These are phyloP conservation scores for Chenopodium quinoa DNA, from an alignment of 148 eudicot species.

Conservation along the genomic window DNA sequence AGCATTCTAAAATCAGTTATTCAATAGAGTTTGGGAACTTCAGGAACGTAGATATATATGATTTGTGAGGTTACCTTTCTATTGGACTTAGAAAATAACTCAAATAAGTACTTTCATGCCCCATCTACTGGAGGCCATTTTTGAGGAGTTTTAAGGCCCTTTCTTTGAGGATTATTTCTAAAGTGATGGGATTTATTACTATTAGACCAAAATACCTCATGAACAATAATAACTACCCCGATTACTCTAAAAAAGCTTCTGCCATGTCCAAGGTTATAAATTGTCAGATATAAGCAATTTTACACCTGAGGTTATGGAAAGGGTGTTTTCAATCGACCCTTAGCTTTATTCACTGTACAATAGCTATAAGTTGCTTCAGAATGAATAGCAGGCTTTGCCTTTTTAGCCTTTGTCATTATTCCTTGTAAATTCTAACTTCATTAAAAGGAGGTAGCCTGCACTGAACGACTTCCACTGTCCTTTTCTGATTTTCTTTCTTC, in stretches of 20 bases:
- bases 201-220: not conserved
- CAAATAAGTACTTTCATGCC: not conserved
- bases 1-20: not conserved
- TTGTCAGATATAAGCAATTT: not conserved
- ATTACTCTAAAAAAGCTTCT: too few relatives aligned
- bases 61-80: not conserved
- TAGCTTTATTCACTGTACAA: not conserved
- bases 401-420: too few relatives aligned
- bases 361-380: too few relatives aligned
- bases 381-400: too few relatives aligned
- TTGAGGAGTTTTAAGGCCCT: not conserved
- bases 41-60: not conserved
- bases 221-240: not conserved
- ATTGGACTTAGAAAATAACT: too few relatives aligned
- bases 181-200: not conserved
- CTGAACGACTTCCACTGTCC: too few relatives aligned
- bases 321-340: not conserved
- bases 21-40: not conserved
- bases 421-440: too few relatives aligned
- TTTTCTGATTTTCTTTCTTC: too few relatives aligned
- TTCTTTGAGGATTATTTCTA: not conserved
- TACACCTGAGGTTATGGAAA: not conserved
- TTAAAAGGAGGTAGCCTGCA: too few relatives aligned
- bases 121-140: not conserved
- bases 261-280: not conserved